Evolutionary conservation across 1,284 basidiomycete genomes (phyloP), one percentile per base, ranked within the genome.

Genomic region (Xerocomus amazonicus): DNA sequence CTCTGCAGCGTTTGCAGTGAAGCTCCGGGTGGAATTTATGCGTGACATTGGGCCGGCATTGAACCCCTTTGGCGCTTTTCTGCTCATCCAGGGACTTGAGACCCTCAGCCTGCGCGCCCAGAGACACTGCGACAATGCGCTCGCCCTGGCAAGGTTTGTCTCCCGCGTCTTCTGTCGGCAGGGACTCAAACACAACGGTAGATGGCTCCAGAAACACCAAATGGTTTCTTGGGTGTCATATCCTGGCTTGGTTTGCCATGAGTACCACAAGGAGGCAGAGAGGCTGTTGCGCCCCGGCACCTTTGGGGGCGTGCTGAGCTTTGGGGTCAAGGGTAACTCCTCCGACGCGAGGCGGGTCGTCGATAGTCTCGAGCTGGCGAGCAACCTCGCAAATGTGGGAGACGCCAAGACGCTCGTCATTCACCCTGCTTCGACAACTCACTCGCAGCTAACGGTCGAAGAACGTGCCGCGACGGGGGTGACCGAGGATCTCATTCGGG

Each of bases 401-500:
- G 52, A 90, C 56, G 84, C 85, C 17, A 90, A 91, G 72, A 89
- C 87, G 4, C 76, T 90, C 13, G 84, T 88, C 32, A 88, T 90
- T 56, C 88, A 91, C 65, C 90, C 90, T 9, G 84, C 85, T n/a
- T 79, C 81, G 34, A 93, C 92, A 23, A 93, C 91, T 1, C 91
- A 92, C 66, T 76, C 83, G 54, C 90, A 92, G 69, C 74, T 92
- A 44, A 78, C 74, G 6, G 73, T 72, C 32, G 82, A 79, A 56
- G 90, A 92, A 67, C 85, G 88, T 64, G 50, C 75, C 13, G 69
- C 75, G 5, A 78, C 84, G 10, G 91, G 91, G 33, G 90, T 93
- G 14, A 85, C 85, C 5, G 81, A 82, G 14, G 90, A 92, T 66
- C 70, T 91, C 40, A 87, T 93, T 59, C 79, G 88, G 53, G 83